Evolutionary conservation across 164 flowering plant genomes (phyloP).

Genomic region (Annona squamosa): DNA sequence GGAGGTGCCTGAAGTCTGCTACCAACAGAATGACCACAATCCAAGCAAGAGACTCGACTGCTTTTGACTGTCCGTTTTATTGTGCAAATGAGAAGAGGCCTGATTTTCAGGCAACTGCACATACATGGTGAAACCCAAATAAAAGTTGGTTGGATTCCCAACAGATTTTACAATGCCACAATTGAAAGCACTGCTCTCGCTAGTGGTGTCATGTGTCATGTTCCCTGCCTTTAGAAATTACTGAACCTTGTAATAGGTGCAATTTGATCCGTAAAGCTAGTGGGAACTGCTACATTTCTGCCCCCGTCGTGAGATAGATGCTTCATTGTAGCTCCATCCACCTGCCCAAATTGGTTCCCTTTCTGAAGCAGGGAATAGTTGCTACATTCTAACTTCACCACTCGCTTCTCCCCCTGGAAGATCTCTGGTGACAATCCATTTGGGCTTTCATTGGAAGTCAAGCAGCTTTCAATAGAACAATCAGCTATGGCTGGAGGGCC

Average conservation of each 20-base stretch:
- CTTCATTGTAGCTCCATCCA: neutral
- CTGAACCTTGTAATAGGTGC: neutral
- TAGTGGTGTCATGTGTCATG: neutral
- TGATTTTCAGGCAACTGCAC: neutral
- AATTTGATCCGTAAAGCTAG: neutral
- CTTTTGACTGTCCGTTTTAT: neutral
- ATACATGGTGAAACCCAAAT: neutral
- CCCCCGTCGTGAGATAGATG: neutral
- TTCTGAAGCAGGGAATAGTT: slow-evolving; percentile 3
- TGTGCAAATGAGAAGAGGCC: neutral
- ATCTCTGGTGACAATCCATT: slow-evolving; percentile 15
- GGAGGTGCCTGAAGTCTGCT: too few species aligned
- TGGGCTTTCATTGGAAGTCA: slow-evolving; percentile 49
- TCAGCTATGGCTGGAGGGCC: slow-evolving; percentile 28
- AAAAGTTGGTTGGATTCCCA: neutral
- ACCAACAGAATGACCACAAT: too few species aligned
- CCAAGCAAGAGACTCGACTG: neutral
- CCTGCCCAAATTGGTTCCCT: neutral
- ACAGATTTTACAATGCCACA: neutral
- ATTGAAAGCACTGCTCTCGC: neutral
- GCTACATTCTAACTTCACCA: neutral
- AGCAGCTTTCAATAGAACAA: slow-evolving; percentile 59
- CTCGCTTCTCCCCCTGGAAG: slow-evolving; percentile 1
- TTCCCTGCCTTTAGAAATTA: neutral
- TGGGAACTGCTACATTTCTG: neutral